phyloP scores from a whole-genome alignment of 169 alveolate genomes.

The Plasmodium cynomolgi region DNA sequence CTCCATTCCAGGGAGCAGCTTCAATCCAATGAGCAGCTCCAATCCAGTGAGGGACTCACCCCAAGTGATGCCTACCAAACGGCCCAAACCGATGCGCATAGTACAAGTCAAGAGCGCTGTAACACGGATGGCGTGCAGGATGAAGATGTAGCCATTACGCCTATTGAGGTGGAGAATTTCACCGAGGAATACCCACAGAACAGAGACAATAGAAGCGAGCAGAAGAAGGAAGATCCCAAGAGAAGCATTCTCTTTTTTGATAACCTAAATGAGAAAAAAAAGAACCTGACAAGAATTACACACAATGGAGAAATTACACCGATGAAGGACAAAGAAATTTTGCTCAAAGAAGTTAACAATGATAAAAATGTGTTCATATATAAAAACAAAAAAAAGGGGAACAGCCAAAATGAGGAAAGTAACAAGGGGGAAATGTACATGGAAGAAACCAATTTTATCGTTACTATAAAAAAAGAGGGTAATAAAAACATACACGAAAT shows the following conservation, averaged over 20 bases:
- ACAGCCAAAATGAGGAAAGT: constrained; percentile 9
- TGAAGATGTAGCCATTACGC: not conserved
- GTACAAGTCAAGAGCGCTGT: not conserved
- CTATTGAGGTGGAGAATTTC: not conserved
- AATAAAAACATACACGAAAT: constrained; percentile 40
- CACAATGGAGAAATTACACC: not conserved
- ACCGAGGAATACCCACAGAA: not conserved
- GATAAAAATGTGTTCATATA: constrained; percentile 58
- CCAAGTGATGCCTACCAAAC: not conserved
- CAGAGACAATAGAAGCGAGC: not conserved
- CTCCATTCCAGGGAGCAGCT: not conserved
- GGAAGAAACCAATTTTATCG: constrained; percentile 40
- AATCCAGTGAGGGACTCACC: not conserved
- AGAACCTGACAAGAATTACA: not conserved
- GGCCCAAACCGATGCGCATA: not conserved
- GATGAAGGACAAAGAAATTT: constrained; percentile 18
- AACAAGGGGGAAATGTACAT: not conserved
- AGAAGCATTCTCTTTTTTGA: not conserved
- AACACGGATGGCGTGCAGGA: not conserved
- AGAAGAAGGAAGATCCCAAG: not conserved
- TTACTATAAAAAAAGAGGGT: constrained; percentile 31
- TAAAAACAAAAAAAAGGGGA: constrained; percentile 42
- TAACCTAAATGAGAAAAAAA: not conserved
- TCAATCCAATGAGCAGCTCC: no score
- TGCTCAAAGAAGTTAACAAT: constrained; percentile 16